These are phyloP conservation scores for Ophiocordyceps camponoti-saundersi DNA, from an alignment of 2,329 filamentous ascomycete species.

Conservation along the genomic window DNA sequence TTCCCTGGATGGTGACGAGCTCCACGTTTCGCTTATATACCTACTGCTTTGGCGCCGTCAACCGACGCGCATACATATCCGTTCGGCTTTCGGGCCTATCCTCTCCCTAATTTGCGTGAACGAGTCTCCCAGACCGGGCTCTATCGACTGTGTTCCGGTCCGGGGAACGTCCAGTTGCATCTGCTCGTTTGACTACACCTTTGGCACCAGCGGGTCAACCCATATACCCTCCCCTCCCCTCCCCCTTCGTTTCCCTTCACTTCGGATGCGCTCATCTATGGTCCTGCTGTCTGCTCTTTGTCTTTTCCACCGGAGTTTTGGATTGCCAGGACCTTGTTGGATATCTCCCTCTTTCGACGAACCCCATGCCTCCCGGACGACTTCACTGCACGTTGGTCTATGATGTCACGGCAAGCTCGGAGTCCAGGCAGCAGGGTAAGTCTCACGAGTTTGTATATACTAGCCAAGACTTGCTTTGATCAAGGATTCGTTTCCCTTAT, in stretches of 20 bases:
- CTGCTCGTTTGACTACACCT: conserved; percentile 9
- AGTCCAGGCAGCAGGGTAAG: conserved; percentile 38
- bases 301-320: conserved; percentile 11
- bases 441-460: conserved; percentile 33
- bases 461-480: conserved; percentile 23
- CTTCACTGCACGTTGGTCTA: conserved; percentile 6
- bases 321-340: conserved; percentile 5
- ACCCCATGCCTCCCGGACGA: conserved; percentile 3
- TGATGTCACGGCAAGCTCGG: conserved; percentile 15
- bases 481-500: conserved; percentile 12
- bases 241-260: neutral
- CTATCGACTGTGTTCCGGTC: conserved; percentile 11
- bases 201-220: conserved; percentile 15
- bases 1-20: conserved; percentile 2
- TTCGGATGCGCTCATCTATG: conserved; percentile 7
- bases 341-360: conserved; percentile 1
- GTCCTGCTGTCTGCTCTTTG: conserved; percentile 18
- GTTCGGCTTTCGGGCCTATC: conserved; percentile 3
- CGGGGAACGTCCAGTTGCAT: conserved; percentile 17
- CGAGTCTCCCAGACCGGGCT: conserved; percentile 1
- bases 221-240: conserved; percentile 4
- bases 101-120: conserved; percentile 5
- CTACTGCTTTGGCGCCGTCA: neutral
- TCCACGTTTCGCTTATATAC: conserved; percentile 1
- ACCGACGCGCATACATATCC: neutral